A percentile compares a stretch with the other conserved stretches of the same genome.
phyloP scores from a whole-genome alignment of 768 basidiomycete species.

The Lepiota venenata region DNA sequence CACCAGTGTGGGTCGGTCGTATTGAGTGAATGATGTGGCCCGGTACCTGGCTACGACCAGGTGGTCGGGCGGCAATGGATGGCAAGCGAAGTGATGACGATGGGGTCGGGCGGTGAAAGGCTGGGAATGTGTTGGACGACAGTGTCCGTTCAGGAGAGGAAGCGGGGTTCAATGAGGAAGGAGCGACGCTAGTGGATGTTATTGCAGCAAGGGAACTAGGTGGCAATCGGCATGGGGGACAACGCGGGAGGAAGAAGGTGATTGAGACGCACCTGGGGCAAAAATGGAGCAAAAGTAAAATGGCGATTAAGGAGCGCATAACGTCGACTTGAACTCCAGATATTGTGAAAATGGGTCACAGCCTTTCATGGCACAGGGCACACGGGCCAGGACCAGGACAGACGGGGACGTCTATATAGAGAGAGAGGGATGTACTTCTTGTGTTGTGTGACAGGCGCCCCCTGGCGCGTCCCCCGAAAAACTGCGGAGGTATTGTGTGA shows the following conservation, averaged over 20 bases:
- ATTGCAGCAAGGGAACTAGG: conserved; percentile 1
- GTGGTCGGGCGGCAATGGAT: conserved; percentile 7
- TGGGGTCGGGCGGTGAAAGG: conserved; percentile 8
- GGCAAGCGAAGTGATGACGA: conserved; percentile 7
- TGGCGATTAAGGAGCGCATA: conserved; percentile 1
- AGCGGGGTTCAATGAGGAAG: neutral
- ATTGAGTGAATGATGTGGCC: neutral
- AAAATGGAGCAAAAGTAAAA: conserved; percentile 10
- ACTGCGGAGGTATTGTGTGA: neutral
- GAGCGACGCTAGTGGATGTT: neutral
- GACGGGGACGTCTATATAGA: neutral
- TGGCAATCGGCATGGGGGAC: neutral
- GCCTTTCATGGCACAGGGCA: neutral
- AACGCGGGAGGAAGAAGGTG: neutral
- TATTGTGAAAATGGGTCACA: neutral
- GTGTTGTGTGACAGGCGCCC: neutral
- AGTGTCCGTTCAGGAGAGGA: neutral
- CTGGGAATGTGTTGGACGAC: neutral
- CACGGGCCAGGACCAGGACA: neutral
- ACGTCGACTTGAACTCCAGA: neutral
- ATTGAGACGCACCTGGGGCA: conserved; percentile 7
- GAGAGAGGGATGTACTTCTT: neutral
- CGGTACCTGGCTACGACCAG: neutral
- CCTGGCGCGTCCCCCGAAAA: neutral
- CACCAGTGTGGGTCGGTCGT: conserved; percentile 10